These are phyloP conservation scores for Eucalyptus sp. DNA, from an alignment of 345 rosid species.

Conservation along the genomic window DNA sequence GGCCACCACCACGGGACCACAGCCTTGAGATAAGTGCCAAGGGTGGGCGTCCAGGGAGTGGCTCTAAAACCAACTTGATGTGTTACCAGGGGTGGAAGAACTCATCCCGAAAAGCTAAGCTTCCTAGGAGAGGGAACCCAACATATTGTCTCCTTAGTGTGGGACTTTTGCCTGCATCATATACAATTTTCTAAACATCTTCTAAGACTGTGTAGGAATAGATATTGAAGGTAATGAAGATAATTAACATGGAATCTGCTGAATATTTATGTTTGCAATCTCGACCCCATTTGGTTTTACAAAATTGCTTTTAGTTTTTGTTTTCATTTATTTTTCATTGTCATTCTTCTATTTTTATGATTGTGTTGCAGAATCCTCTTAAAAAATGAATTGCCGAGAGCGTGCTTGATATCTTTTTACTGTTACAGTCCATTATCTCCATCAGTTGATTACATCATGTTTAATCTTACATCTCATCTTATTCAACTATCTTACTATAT, in stretches of 20 bases:
- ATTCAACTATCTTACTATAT: neutral
- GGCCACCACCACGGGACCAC: neutral
- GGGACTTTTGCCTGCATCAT: neutral
- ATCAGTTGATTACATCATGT: neutral
- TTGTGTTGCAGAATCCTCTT: neutral
- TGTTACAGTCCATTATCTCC: neutral
- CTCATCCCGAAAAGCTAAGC: neutral
- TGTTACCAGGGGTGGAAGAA: neutral
- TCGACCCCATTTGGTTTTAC: neutral
- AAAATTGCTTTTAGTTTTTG: neutral
- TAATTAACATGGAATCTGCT: neutral
- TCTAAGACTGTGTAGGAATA: neutral
- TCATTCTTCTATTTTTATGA: neutral
- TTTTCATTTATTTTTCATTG: neutral
- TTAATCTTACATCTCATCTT: neutral
- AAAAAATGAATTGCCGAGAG: neutral
- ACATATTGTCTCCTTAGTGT: neutral
- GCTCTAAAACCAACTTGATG: neutral
- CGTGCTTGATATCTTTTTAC: neutral
- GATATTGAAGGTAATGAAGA: neutral
- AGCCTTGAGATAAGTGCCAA: neutral
- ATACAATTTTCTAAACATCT: neutral
- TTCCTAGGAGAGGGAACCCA: neutral
- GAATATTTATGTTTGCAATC: neutral
- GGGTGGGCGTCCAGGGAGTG: neutral